Evolutionary conservation across 176 grass and related monocot species (phyloP).

Genomic region (Triticum monococcum): DNA sequence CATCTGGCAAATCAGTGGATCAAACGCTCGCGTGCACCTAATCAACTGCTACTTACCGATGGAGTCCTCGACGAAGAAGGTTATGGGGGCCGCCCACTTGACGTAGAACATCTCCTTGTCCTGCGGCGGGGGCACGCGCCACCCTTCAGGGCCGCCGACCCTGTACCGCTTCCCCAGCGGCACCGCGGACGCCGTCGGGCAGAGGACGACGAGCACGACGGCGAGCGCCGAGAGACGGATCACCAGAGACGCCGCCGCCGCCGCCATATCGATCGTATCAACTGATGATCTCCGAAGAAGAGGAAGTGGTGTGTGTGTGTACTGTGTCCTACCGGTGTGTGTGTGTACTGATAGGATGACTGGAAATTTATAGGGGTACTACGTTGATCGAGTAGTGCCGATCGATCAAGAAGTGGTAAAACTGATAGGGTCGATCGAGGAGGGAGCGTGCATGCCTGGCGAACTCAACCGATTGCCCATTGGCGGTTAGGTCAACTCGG

Average conservation of each 20-base stretch:
- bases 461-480: neutral
- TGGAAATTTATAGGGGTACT: neutral
- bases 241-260: neutral
- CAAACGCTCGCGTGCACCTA: neutral
- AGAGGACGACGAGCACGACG: neutral
- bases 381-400: neutral
- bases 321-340: neutral
- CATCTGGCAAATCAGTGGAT: neutral
- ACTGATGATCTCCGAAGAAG: neutral
- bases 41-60: neutral
- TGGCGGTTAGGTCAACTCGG: slow-evolving; percentile 12
- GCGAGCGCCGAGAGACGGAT: neutral
- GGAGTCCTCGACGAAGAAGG: slow-evolving; percentile 62
- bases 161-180: slow-evolving; percentile 26
- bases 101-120: slow-evolving; percentile 41
- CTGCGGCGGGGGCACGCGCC: slow-evolving; percentile 50
- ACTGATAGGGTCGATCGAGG: neutral
- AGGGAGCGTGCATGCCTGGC: neutral
- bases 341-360: neutral
- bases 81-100: slow-evolving; percentile 56
- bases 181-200: neutral
- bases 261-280: slow-evolving; percentile 19
- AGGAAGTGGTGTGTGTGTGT: neutral
- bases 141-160: slow-evolving; percentile 69
- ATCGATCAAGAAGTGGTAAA: neutral